Percentiles rank a stretch among this genome's conserved stretches.
phyloP scores from a whole-genome alignment of 2,329 filamentous ascomycete species.

The Exophiala phaeomuriformis region DNA sequence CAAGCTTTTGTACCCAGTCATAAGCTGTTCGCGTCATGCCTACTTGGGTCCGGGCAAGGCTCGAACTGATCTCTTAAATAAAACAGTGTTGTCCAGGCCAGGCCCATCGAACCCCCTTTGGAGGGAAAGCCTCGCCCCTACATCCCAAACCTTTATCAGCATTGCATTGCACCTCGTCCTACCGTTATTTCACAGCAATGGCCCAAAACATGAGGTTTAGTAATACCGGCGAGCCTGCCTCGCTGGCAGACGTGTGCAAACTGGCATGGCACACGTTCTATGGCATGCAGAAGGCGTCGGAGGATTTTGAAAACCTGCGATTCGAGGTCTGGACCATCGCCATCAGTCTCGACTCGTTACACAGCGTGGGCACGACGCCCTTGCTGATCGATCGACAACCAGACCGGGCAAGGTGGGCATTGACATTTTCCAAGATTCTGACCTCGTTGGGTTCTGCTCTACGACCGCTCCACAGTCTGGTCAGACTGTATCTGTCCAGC shows the following conservation, averaged over 20 bases:
- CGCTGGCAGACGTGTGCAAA: conserved; percentile 21
- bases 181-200: conserved; percentile 2
- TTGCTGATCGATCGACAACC: conserved; percentile 22
- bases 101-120: not conserved
- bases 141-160: not conserved
- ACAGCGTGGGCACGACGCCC: conserved; percentile 21
- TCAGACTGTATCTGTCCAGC: conserved; percentile 17
- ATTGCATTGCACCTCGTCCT: not conserved
- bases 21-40: conserved; percentile 1
- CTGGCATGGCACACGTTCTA: conserved; percentile 23
- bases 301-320: conserved; percentile 23
- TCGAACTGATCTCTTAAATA: conserved; percentile 3
- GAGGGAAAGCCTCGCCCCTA: not conserved
- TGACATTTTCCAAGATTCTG: conserved; percentile 22
- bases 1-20: not conserved
- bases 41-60: not conserved
- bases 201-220: conserved; percentile 14
- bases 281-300: conserved; percentile 23
- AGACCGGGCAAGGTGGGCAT: conserved; percentile 17
- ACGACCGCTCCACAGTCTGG: conserved; percentile 18
- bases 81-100: not conserved
- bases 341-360: conserved; percentile 21
- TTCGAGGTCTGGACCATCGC: conserved; percentile 24
- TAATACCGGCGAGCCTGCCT: conserved; percentile 6
- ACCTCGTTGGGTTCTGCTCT: conserved; percentile 15